Evolutionary conservation across 371 early-diverging fungal genomes (phyloP).

Genomic region (Umbelopsis sp.): DNA sequence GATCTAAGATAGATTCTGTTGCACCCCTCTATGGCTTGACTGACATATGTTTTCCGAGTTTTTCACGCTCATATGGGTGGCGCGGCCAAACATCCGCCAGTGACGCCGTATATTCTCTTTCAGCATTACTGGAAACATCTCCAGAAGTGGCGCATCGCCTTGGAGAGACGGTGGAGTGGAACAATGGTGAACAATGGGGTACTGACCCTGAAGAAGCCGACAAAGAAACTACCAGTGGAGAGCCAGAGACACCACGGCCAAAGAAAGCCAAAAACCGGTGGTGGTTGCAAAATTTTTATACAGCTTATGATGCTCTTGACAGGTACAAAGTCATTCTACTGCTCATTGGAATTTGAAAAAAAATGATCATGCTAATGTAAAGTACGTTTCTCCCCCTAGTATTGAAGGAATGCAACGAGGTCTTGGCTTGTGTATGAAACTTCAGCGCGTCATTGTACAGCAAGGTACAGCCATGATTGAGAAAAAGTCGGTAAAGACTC

Average conservation of each 20-base stretch:
- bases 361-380: not conserved
- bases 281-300: slow-evolving; percentile 83
- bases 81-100: slow-evolving; percentile 74
- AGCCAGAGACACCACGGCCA: slow-evolving; percentile 30
- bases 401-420: slow-evolving; percentile 67
- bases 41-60: slow-evolving; percentile 79
- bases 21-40: slow-evolving; percentile 81
- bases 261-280: slow-evolving; percentile 25
- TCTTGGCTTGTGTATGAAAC: slow-evolving; percentile 70
- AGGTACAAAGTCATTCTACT: slow-evolving; percentile 27
- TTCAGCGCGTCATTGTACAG: slow-evolving; percentile 75
- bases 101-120: slow-evolving; percentile 81
- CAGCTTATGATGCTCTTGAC: slow-evolving; percentile 84
- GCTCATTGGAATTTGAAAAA: not conserved
- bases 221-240: slow-evolving; percentile 21
- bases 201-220: slow-evolving; percentile 24
- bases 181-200: slow-evolving; percentile 38
- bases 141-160: slow-evolving; percentile 50
- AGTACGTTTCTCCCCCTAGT: slow-evolving; percentile 23
- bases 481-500: slow-evolving; percentile 67
- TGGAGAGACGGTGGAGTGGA: slow-evolving; percentile 42
- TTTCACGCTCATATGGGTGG: slow-evolving; percentile 81
- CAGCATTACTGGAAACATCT: slow-evolving; percentile 75
- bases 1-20: slow-evolving; percentile 65
- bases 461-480: slow-evolving; percentile 80